phyloP scores from a whole-genome alignment of 352 stramenopile species.

The Poterioochromonas sp. region DNA sequence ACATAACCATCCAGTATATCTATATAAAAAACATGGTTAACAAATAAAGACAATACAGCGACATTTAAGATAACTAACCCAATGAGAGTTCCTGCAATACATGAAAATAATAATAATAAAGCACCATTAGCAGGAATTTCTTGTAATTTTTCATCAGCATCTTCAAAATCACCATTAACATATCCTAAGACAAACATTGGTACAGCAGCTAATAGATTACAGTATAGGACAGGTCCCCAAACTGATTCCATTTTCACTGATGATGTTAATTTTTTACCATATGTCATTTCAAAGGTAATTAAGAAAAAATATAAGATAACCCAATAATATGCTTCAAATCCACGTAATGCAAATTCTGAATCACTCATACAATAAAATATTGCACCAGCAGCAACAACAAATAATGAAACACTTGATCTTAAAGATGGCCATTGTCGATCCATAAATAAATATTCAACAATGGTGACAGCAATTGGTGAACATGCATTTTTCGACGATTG shows the following conservation, averaged over 20 bases:
- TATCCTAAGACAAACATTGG: conserved; percentile 57
- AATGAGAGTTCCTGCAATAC: conserved; percentile 60
- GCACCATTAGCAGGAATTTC: conserved; percentile 36
- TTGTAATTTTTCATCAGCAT: conserved; percentile 45
- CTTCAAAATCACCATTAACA: conserved; percentile 50
- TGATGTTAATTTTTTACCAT: conserved; percentile 48
- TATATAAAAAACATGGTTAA: not conserved
- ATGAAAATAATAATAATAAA: conserved; percentile 52
- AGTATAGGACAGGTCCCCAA: conserved; percentile 59
- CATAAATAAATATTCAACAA: conserved; percentile 61
- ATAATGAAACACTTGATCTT: conserved; percentile 51
- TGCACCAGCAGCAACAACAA: conserved; percentile 54
- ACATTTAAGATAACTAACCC: too few species aligned
- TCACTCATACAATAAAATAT: conserved; percentile 57
- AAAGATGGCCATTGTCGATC: conserved; percentile 53
- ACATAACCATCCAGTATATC: conserved; percentile 55
- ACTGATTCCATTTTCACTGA: conserved; percentile 47
- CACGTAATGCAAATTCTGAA: conserved; percentile 53
- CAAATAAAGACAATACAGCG: not conserved
- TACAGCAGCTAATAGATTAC: conserved; percentile 54
- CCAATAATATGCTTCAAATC: conserved; percentile 57
- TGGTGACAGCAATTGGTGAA: conserved; percentile 55
- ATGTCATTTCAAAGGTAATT: conserved; percentile 68
- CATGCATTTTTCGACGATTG: too few species aligned
- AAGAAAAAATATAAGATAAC: conserved; percentile 56